phyloP scores from a whole-genome alignment of 2,329 filamentous ascomycete genomes.

The Aureobasidium sp. region DNA sequence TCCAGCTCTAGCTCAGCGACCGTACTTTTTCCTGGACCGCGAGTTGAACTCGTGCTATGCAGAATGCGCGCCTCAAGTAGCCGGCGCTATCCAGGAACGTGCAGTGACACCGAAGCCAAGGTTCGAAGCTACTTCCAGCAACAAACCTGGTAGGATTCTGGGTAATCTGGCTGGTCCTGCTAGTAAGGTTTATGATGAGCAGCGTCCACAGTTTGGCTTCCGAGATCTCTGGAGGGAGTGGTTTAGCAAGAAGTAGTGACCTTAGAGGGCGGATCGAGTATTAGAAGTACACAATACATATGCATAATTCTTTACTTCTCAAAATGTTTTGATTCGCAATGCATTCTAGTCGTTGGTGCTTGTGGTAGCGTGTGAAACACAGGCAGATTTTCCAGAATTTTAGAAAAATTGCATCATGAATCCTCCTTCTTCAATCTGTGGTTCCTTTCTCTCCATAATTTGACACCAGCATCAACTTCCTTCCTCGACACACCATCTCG shows the following conservation, averaged over 20 bases:
- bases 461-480: constrained; percentile 72
- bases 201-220: constrained; percentile 70
- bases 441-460: constrained; percentile 69
- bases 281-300: background rate
- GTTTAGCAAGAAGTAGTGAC: constrained; percentile 29
- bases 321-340: background rate
- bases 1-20: constrained; percentile 83
- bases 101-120: constrained; percentile 43
- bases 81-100: constrained; percentile 62
- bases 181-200: constrained; percentile 64
- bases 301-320: background rate
- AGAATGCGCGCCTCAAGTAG: constrained; percentile 71
- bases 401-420: background rate
- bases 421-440: constrained; percentile 32
- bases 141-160: constrained; percentile 47
- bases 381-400: background rate
- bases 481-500: constrained; percentile 66
- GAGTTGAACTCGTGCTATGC: constrained; percentile 77
- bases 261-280: too few relatives aligned
- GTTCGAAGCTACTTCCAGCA: constrained; percentile 34
- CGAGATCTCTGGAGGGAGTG: constrained; percentile 85
- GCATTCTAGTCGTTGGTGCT: background rate
- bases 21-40: constrained; percentile 75
- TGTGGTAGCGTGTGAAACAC: background rate
- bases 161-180: constrained; percentile 50